Evolutionary conservation across 2,329 filamentous ascomycete genomes (phyloP), one percentile per base, ranked within the genome.

Genomic region (Alternaria atra): DNA sequence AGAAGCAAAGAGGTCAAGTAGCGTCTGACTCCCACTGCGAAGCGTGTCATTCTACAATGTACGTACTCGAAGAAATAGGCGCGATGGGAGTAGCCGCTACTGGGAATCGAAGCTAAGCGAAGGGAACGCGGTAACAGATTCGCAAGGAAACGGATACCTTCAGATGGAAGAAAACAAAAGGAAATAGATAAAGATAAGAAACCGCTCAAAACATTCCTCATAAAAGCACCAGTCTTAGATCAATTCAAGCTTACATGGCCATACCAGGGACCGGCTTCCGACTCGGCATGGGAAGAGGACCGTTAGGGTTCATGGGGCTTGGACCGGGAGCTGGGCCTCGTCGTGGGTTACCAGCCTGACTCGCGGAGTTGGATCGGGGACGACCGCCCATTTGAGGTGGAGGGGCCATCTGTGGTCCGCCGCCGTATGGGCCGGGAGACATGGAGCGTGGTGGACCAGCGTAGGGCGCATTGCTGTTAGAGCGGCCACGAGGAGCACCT

Each of bases 241-340:
- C 29, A 52, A 37, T 29, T 34, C 20, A 30, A 23, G 13, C 34
- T 71, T 60, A 83, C 60, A 82, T 67, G 23, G 82, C 81, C 73
- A 80, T 78, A 42, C 82, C 82, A 23, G 82, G 82, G 23, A 84
- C 78, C 27, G 82, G 82, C 73, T 84, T 84, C 67, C 82, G 76
- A 32, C 70, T 64, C 7, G 80, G 81, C 48, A 81, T 67, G 23
- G 68, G 63, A 43, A 60, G 53, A 15, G 42, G 57, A 13, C 55
- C 60, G n/a, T 39, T 51, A 25, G 76, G 75, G 42, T 77, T 79
- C 76, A 80, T 76, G 34, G 76, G 77, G 52, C 77, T 80, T 3
- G 73, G 76, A 7, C 76, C 77, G 6, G 73, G 71, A 27, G 75
- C 74, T 40, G 72, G 68, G 8, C 62, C 68, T 46, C 75, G 72